Percentiles rank a stretch among this genome's conserved stretches.
These are phyloP conservation scores for Russula sp. DNA, from an alignment of 768 basidiomycete genomes.

Conservation along the genomic window DNA sequence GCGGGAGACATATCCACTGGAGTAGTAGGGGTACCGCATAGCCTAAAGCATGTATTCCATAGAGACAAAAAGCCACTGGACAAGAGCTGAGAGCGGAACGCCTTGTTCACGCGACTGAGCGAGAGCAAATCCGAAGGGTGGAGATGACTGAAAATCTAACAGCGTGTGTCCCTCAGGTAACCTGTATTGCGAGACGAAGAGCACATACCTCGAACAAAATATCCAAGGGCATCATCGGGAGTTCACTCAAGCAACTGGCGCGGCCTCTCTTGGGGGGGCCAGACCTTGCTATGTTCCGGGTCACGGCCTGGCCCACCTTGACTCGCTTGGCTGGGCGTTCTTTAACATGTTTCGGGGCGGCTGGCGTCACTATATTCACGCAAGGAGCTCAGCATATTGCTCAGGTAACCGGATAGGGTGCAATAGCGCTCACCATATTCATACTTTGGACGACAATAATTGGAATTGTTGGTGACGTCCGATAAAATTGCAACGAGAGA, in stretches of 20 bases:
- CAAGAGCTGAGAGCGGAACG: slow-evolving; percentile 35
- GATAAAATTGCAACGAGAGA: not conserved
- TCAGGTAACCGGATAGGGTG: not conserved
- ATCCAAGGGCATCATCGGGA: slow-evolving; percentile 33
- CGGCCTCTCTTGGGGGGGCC: slow-evolving; percentile 1
- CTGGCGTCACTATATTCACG: not conserved
- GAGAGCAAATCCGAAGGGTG: slow-evolving; percentile 37
- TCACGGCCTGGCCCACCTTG: not conserved
- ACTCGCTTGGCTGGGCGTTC: slow-evolving; percentile 9
- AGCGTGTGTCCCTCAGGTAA: not conserved
- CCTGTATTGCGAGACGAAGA: not conserved
- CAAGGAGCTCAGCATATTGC: not conserved
- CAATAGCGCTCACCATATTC: not conserved
- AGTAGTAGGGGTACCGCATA: slow-evolving; percentile 10
- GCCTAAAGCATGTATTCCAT: slow-evolving; percentile 32
- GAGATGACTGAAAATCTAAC: slow-evolving; percentile 35
- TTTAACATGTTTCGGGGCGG: not conserved
- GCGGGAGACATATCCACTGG: slow-evolving; percentile 22
- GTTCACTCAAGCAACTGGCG: slow-evolving; percentile 22
- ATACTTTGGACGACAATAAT: no score
- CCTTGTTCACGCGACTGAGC: slow-evolving; percentile 35
- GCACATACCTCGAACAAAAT: slow-evolving; percentile 35
- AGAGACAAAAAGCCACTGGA: slow-evolving; percentile 30
- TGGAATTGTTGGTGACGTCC: not conserved
- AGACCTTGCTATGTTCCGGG: not conserved